A percentile compares a stretch with the other conserved stretches of the same genome.
Conservation (phyloP, 306 rosid species). For the Echinosophora koreensis region DNA sequence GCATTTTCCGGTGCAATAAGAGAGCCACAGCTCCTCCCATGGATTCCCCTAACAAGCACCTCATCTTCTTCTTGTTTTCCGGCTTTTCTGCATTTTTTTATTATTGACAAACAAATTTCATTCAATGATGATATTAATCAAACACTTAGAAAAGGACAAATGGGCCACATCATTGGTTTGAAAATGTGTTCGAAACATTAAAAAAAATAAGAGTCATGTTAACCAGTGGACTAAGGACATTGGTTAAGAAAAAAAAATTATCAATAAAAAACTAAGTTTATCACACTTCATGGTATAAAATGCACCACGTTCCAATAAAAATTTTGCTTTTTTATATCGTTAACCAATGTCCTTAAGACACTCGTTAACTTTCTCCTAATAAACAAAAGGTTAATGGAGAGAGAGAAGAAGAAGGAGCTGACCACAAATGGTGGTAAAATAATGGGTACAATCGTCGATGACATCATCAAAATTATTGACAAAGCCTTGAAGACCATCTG, state of each 20-base stretch:
- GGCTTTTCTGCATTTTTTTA: slow-evolving; percentile 54
- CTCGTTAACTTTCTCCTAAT: no score
- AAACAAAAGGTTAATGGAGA: no score
- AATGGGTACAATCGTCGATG: slow-evolving; percentile 60
- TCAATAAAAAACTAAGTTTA: no score
- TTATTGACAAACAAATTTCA: no score
- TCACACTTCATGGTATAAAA: no score
- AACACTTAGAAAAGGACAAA: neutral
- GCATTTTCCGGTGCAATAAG: slow-evolving; percentile 68
- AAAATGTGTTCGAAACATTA: neutral
- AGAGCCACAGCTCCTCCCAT: slow-evolving; percentile 97
- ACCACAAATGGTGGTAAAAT: slow-evolving; percentile 73
- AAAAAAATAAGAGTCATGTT: no score
- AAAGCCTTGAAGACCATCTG: slow-evolving; percentile 70
- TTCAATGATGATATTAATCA: neutral
- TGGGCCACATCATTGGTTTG: neutral
- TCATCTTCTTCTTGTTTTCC: slow-evolving; percentile 69
- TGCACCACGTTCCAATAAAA: no score
- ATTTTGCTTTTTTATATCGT: no score
- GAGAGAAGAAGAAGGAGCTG: slow-evolving; percentile 14
- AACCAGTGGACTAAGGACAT: no score
- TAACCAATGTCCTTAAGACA: no score
- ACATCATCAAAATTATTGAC: slow-evolving; percentile 63
- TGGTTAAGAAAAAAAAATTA: no score
- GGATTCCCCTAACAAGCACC: slow-evolving; percentile 86